These are phyloP conservation scores for Ogataea philodendri DNA, from an alignment of 805 yeast genomes.

Conservation along the genomic window DNA sequence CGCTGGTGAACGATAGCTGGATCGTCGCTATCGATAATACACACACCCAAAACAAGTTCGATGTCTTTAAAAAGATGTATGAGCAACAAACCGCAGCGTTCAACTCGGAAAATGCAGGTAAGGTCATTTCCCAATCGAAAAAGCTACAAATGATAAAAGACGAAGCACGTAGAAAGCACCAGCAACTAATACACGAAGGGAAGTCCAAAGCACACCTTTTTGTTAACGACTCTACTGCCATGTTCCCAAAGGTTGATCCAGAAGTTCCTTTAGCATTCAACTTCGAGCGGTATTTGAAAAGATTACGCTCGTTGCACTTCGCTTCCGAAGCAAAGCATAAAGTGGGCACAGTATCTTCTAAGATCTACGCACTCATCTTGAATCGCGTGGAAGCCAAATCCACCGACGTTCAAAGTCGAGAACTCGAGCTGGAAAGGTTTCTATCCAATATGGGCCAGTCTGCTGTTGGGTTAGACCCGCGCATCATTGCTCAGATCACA, in stretches of 20 bases:
- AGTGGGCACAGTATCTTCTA: constrained; percentile 66
- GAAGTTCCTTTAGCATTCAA: constrained; percentile 56
- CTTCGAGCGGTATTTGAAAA: constrained; percentile 63
- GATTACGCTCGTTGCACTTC: constrained; percentile 62
- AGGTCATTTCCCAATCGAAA: constrained; percentile 50
- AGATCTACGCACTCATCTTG: constrained; percentile 60
- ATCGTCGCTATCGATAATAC: constrained; percentile 44
- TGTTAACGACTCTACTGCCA: constrained; percentile 8
- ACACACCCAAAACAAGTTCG: constrained; percentile 33
- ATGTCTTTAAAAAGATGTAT: constrained; percentile 36
- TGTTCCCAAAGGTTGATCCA: constrained; percentile 44
- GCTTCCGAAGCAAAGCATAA: constrained; percentile 61
- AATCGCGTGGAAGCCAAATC: constrained; percentile 55
- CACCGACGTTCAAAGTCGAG: constrained; percentile 31
- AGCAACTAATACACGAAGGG: constrained; percentile 16
- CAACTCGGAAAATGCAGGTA: constrained; percentile 31
- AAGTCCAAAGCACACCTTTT: constrained; percentile 14
- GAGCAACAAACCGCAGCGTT: constrained; percentile 36
- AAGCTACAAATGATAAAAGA: constrained; percentile 62
- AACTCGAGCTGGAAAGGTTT: constrained; percentile 26
- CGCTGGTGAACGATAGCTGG: constrained; percentile 48
- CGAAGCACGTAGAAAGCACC: constrained; percentile 39
- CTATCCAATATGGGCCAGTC: constrained; percentile 34
- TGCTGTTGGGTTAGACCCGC: constrained; percentile 35
- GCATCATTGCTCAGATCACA: constrained; percentile 22